Evolutionary conservation across 306 rosid genomes (phyloP).

Genomic region (Rubus parviflorus): DNA sequence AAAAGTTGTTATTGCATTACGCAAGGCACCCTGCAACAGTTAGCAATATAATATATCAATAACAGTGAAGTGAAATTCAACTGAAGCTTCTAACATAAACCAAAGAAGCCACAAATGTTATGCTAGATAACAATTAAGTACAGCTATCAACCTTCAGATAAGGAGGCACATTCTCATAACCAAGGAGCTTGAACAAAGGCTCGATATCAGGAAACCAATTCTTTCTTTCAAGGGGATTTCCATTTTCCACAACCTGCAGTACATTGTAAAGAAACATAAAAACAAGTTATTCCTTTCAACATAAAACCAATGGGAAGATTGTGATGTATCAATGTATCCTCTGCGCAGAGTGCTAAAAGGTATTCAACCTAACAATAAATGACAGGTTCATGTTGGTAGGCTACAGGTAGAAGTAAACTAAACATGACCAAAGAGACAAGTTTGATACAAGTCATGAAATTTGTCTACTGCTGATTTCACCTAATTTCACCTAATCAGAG

Average conservation of each 20-base stretch:
- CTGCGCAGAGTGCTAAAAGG: background rate
- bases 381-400: background rate
- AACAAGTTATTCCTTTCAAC: slow-evolving; percentile 14
- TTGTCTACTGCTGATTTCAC: background rate
- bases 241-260: slow-evolving; percentile 85
- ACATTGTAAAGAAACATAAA: slow-evolving; percentile 27
- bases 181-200: slow-evolving; percentile 93
- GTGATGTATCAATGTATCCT: background rate
- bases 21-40: slow-evolving; percentile 73
- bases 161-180: slow-evolving; percentile 96
- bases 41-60: slow-evolving; percentile 25
- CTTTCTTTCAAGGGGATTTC: slow-evolving; percentile 76
- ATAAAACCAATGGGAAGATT: background rate
- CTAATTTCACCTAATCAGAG: background rate
- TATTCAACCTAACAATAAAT: slow-evolving; percentile 9
- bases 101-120: slow-evolving; percentile 18
- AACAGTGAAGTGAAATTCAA: slow-evolving; percentile 21
- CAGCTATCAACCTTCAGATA: slow-evolving; percentile 71
- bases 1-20: slow-evolving; percentile 82
- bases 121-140: slow-evolving; percentile 16
- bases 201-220: slow-evolving; percentile 96
- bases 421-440: background rate
- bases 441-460: background rate
- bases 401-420: background rate
- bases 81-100: slow-evolving; percentile 29